These are phyloP conservation scores for Colletotrichum somersetense DNA, from an alignment of 2,329 filamentous ascomycete species.

Conservation along the genomic window DNA sequence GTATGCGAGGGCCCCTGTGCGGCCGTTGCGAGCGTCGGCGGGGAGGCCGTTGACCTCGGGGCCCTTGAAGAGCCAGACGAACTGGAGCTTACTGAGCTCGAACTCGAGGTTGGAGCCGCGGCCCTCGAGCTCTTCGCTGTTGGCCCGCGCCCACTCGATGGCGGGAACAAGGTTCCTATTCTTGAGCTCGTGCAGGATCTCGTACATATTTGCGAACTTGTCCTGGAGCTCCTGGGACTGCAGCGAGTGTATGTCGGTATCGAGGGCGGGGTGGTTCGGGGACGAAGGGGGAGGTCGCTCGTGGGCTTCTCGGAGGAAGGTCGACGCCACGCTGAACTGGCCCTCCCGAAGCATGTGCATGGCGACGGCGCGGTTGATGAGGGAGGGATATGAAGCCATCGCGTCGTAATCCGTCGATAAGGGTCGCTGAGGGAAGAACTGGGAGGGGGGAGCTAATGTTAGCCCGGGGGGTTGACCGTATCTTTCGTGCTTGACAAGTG, in stretches of 20 bases:
- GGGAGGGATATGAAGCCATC: conserved; percentile 77
- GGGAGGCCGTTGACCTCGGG: conserved; percentile 66
- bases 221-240: conserved; percentile 78
- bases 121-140: conserved; percentile 78
- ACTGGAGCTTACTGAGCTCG: conserved; percentile 90
- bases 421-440: conserved; percentile 63
- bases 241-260: conserved; percentile 66
- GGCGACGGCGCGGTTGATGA: conserved; percentile 93
- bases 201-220: conserved; percentile 91
- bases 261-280: conserved; percentile 34
- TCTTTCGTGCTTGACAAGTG: background rate
- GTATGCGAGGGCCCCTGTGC: conserved; percentile 78
- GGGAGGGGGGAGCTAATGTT: conserved; percentile 23
- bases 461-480: conserved; percentile 23
- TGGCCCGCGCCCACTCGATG: conserved; percentile 84
- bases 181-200: conserved; percentile 84
- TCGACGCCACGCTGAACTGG: conserved; percentile 88
- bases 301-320: conserved; percentile 81
- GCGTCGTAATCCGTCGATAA: conserved; percentile 85
- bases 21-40: conserved; percentile 65
- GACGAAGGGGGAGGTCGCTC: conserved; percentile 50
- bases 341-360: conserved; percentile 95
- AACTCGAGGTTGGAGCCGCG: conserved; percentile 95
- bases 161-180: conserved; percentile 82
- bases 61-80: conserved; percentile 86